Base-by-base conservation (phyloP, 2,329 filamentous ascomycete species). In the Colletotrichum australisinense region DNA sequence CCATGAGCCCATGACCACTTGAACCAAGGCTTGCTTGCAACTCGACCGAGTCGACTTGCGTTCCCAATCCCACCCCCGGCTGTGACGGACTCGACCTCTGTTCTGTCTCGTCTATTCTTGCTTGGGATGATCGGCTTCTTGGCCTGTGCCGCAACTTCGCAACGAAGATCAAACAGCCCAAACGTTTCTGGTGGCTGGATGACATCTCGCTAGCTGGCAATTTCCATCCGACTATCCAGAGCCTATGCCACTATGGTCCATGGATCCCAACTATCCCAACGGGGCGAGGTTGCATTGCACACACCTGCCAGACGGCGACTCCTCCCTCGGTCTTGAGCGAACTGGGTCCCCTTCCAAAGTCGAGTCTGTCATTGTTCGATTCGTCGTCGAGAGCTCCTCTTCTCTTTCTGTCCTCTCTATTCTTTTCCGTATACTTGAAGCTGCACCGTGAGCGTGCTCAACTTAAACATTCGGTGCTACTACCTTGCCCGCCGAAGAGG, bases 141-240 rank as follows among this genome's bases (percentile, higher is more conserved):
- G 69, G 70, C 14, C 32, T 30, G 67, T 62, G 42, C 30, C 59
- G 53, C 70, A 55, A 56, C 55, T 70, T 63, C 66, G 70, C 66
- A 70, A 70, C 70, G 66, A 62, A 56, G 53, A 65, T 73, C 70
- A 73, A 73, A 73, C 70, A 65, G 55, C 59, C 70, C 70, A 73
- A 60, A 65, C 70, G 70, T 73, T 73, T 73, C 70, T 70, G 60
- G 16, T 70, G 66, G 63, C 66, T 70, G 66, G 60, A 64, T 73
- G 42, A 55, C 52, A 53, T 60, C 49, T n/a, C 30, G 6, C 26
- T n/a, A 9, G 7, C 28, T 16, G 9, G 19, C 26, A 4, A 19
- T 56, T 28, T 56, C 53, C 16, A 16, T 28, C 53, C 26, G 12
- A 16, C 53, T 56, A 24, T 56, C 57, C 12, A 28, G 24, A 42